phyloP scores from a whole-genome alignment of 1,284 basidiomycete species.

The Papiliotrema fonsecae region DNA sequence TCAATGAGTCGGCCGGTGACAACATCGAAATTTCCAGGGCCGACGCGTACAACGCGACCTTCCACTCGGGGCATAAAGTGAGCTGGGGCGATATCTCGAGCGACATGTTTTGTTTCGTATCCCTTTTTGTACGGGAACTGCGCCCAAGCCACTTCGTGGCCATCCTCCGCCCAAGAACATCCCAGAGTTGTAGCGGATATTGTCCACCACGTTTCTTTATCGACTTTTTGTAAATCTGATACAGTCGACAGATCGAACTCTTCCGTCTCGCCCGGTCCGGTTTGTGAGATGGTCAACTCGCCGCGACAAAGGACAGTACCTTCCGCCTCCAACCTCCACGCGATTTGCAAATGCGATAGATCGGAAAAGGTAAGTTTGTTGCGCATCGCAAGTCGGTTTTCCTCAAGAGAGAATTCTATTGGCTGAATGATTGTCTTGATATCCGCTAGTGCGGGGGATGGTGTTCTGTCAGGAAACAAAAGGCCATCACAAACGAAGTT shows the following conservation, averaged over 20 bases:
- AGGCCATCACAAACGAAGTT: conserved; percentile 27
- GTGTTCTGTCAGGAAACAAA: conserved; percentile 21
- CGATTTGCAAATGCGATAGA: conserved; percentile 9
- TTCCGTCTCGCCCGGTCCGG: conserved; percentile 2
- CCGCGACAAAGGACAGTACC: not conserved
- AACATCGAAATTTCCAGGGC: conserved; percentile 13
- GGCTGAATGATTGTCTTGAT: conserved; percentile 19
- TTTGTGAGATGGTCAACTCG: not conserved
- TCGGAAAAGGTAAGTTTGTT: conserved; percentile 19
- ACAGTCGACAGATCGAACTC: conserved; percentile 1
- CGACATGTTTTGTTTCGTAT: not conserved
- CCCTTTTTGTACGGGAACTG: too few species aligned
- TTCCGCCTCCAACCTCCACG: conserved; percentile 13
- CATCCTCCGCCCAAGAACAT: conserved; percentile 11
- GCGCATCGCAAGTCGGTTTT: conserved; percentile 2
- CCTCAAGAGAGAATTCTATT: conserved; percentile 1
- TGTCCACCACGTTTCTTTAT: not conserved
- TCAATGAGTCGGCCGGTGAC: conserved; percentile 7
- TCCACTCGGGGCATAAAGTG: not conserved
- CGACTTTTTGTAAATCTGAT: not conserved
- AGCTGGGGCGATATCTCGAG: not conserved
- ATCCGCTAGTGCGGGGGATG: conserved; percentile 17
- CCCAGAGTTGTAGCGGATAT: conserved; percentile 6
- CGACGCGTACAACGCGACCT: conserved; percentile 3
- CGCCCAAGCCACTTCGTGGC: conserved; percentile 19